A percentile compares a stretch with the other conserved stretches of the same genome.
phyloP scores from a whole-genome alignment of 805 yeast species.

The Ascoidea tarda region DNA sequence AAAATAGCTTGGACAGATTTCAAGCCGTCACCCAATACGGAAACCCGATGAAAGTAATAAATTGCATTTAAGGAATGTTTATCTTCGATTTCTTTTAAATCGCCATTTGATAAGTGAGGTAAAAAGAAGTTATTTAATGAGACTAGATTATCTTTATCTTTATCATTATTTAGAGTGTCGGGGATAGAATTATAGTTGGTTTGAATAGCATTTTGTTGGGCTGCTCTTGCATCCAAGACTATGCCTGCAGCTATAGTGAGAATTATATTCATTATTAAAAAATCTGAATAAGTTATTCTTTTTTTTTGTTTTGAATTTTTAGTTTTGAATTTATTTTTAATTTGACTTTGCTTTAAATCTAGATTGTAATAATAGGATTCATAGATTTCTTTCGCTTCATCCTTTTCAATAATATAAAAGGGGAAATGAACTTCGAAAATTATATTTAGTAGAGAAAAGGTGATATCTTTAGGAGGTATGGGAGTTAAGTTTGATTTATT shows the following conservation, averaged over 20 bases:
- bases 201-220: neutral
- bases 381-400: conserved; percentile 11
- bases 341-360: neutral
- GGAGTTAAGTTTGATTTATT: conserved; percentile 14
- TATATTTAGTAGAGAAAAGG: conserved; percentile 9
- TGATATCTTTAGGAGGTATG: conserved; percentile 18
- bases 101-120: neutral
- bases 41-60: conserved; percentile 36
- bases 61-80: conserved; percentile 26
- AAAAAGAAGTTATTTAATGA: too few relatives aligned
- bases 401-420: conserved; percentile 6
- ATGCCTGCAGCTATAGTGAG: conserved; percentile 13
- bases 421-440: conserved; percentile 9
- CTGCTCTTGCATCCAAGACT: neutral
- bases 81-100: neutral
- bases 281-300: conserved; percentile 18
- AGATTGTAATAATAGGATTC: conserved; percentile 9
- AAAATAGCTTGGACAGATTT: conserved; percentile 37
- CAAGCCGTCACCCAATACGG: conserved; percentile 23
- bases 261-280: conserved; percentile 18
- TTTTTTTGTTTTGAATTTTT: conserved; percentile 2
- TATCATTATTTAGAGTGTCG: too few relatives aligned
- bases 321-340: conserved; percentile 3
- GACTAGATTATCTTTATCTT: too few relatives aligned
- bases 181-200: too few relatives aligned